Percentiles rank a stretch among this genome's conserved stretches.
Conservation (phyloP, 768 basidiomycete genomes). For the Amanita thiersii region DNA sequence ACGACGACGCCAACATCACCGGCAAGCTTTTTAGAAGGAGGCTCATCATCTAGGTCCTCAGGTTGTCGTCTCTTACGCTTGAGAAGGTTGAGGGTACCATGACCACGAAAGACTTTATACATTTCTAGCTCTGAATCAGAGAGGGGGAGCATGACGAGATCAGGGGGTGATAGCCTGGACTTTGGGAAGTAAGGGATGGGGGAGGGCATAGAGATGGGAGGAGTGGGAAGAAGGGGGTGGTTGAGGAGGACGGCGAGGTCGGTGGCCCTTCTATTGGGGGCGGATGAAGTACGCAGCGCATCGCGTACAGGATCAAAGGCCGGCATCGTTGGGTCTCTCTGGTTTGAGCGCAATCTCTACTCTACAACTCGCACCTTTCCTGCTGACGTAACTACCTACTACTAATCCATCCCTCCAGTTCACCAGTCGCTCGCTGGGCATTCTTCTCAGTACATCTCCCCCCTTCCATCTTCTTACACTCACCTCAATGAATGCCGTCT, state of each 20-base stretch:
- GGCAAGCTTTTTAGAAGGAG: constrained; percentile 41
- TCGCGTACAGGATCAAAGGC: constrained; percentile 84
- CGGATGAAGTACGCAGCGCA: constrained; percentile 46
- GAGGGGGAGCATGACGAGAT: constrained; percentile 57
- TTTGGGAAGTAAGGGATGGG: constrained; percentile 58
- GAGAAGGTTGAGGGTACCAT: constrained; percentile 43
- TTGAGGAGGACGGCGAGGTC: constrained; percentile 75
- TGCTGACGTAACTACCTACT: constrained; percentile 22
- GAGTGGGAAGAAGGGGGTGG: constrained; percentile 22
- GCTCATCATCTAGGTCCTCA: constrained; percentile 20
- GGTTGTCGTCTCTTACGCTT: constrained; percentile 45
- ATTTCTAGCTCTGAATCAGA: constrained; percentile 51
- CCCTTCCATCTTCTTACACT: constrained; percentile 9
- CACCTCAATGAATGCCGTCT: constrained; percentile 57
- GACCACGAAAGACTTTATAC: constrained; percentile 49
- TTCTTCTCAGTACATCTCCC: background rate
- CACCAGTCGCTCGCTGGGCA: constrained; percentile 47
- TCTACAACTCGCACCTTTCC: constrained; percentile 14
- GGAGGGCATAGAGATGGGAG: constrained; percentile 23
- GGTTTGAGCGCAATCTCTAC: background rate
- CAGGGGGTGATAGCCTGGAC: constrained; percentile 51
- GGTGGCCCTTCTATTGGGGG: constrained; percentile 53
- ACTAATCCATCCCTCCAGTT: constrained; percentile 48
- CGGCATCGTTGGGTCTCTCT: constrained; percentile 34
- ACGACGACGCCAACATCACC: constrained; percentile 72